These are phyloP conservation scores for Stachybotrys elegans DNA, from an alignment of 2,329 filamentous ascomycete genomes.

Conservation along the genomic window DNA sequence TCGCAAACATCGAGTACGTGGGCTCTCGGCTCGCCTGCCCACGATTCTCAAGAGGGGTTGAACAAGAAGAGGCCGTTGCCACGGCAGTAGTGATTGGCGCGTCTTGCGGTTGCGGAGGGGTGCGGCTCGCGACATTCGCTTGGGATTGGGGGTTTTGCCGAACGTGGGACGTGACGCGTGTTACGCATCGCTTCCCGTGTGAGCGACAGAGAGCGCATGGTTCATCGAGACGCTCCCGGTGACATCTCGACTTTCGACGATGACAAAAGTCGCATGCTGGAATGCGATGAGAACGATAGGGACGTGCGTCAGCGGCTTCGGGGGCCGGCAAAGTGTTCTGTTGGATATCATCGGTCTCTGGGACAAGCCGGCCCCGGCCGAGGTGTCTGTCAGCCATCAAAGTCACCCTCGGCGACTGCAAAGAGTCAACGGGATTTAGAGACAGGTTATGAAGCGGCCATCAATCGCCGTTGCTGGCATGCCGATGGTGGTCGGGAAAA, in stretches of 20 bases:
- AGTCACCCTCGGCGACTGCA: too few relatives aligned
- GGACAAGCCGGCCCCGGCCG: too few relatives aligned
- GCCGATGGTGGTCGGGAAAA: too few relatives aligned
- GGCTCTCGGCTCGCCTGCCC: too few relatives aligned
- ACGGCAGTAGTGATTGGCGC: background rate
- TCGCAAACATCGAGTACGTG: background rate
- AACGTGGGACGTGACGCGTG: background rate
- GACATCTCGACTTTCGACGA: slow-evolving; percentile 6
- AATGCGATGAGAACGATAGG: slow-evolving; percentile 5
- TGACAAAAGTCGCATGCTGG: slow-evolving; percentile 13
- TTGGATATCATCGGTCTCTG: too few relatives aligned
- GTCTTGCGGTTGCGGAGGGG: background rate
- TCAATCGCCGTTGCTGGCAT: too few relatives aligned
- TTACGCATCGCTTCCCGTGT: background rate
- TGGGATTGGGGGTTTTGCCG: background rate
- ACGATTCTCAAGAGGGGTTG: too few relatives aligned
- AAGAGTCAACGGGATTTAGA: too few relatives aligned
- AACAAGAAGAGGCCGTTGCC: background rate
- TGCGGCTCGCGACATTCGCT: background rate
- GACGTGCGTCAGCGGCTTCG: background rate
- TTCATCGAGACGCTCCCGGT: background rate
- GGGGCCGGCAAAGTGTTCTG: too few relatives aligned
- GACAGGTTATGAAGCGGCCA: too few relatives aligned
- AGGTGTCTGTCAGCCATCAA: too few relatives aligned
- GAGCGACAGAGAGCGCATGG: background rate